A percentile compares a stretch with the other conserved stretches of the same genome.
These are phyloP conservation scores for Allantophomopsis cytisporea DNA, from an alignment of 2,329 filamentous ascomycete species.

Conservation along the genomic window DNA sequence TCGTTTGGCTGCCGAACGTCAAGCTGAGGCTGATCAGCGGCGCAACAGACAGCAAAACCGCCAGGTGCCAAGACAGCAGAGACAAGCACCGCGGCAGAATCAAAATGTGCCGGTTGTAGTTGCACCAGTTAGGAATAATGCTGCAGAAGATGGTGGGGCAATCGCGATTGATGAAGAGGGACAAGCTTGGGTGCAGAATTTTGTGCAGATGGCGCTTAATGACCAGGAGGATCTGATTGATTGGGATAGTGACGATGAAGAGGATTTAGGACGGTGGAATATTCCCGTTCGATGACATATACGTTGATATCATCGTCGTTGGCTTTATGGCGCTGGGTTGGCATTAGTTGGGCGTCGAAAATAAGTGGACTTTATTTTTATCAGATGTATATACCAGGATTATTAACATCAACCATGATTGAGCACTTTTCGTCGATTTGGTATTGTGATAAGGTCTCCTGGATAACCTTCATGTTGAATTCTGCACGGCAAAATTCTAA, in stretches of 20 bases:
- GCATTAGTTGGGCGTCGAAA: too few relatives aligned
- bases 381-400: too few relatives aligned
- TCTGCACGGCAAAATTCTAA: too few relatives aligned
- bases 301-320: too few relatives aligned
- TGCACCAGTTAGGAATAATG: not conserved
- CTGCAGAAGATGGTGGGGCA: not conserved
- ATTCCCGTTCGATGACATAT: constrained; percentile 14
- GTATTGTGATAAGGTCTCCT: too few relatives aligned
- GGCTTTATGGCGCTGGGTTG: too few relatives aligned
- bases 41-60: not conserved
- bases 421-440: too few relatives aligned
- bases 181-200: constrained; percentile 18
- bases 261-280: constrained; percentile 30
- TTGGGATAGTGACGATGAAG: constrained; percentile 27
- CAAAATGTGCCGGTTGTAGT: not conserved
- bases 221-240: constrained; percentile 19
- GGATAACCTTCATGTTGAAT: too few relatives aligned
- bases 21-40: not conserved
- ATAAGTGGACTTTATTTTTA: too few relatives aligned
- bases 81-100: not conserved
- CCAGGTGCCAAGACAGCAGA: not conserved
- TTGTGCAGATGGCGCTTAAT: constrained; percentile 19
- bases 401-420: too few relatives aligned
- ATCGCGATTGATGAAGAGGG: constrained; percentile 7
- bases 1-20: not conserved